A percentile compares a stretch with the other conserved stretches of the same genome.
phyloP scores from a whole-genome alignment of 225 moss, liverwort and hornwort species.

The Physcomitrellopsis africana region DNA sequence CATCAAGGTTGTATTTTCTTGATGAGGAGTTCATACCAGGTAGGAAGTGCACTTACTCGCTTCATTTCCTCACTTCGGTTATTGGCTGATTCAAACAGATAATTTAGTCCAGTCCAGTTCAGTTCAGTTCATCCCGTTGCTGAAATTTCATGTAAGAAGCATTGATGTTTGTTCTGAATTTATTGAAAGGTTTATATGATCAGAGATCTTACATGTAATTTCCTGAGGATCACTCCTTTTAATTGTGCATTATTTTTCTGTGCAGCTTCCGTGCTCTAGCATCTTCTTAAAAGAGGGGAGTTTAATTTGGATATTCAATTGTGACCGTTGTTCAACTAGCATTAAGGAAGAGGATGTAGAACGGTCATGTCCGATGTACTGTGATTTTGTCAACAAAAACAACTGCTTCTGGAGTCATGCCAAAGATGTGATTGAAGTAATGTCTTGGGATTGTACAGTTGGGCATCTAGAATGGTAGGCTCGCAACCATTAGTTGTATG shows the following conservation, averaged over 20 bases:
- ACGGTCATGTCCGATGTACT: neutral
- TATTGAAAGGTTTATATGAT: neutral
- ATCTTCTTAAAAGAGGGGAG: slow-evolving; percentile 4
- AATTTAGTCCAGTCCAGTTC: too few relatives aligned
- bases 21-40: slow-evolving; percentile 21
- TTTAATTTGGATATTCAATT: neutral
- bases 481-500: neutral
- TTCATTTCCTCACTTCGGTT: neutral
- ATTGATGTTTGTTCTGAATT: too few relatives aligned
- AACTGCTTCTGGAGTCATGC: neutral
- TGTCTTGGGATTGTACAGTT: neutral
- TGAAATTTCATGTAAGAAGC: neutral
- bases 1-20: neutral
- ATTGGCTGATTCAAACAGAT: too few relatives aligned
- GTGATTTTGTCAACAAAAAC: neutral
- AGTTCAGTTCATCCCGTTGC: neutral
- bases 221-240: neutral
- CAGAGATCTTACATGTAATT: neutral
- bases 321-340: neutral
- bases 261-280: slow-evolving; percentile 30
- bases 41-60: slow-evolving; percentile 16
- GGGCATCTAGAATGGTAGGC: neutral
- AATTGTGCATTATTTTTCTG: neutral
- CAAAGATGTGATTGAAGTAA: neutral
- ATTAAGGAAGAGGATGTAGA: neutral